These are phyloP conservation scores for Eucalyptus caleyi DNA, from an alignment of 345 rosid species.

Conservation along the genomic window DNA sequence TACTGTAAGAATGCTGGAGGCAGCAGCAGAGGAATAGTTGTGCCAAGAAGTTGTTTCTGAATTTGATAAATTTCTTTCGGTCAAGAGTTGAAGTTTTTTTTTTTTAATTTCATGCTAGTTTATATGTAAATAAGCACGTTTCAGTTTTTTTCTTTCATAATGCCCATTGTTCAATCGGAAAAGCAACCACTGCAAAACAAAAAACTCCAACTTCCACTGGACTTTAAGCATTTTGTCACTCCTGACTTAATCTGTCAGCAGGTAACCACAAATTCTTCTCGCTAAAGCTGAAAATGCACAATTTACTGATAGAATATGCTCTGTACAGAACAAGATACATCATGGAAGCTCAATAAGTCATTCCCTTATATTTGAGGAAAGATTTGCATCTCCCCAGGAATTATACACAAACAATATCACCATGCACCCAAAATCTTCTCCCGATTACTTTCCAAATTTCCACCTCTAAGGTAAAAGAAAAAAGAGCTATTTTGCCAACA, in stretches of 20 bases:
- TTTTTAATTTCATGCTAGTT: not conserved
- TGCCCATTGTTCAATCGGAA: not conserved
- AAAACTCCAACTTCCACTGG: not conserved
- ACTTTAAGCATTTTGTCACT: not conserved
- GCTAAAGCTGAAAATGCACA: not conserved
- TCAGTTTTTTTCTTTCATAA: not conserved
- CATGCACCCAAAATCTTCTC: not conserved
- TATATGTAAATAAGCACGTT: not conserved
- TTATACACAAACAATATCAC: not conserved
- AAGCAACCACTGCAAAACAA: not conserved
- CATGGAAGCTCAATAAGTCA: not conserved
- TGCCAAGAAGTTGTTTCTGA: slow-evolving; percentile 10
- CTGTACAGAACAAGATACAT: not conserved
- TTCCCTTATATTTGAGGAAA: not conserved
- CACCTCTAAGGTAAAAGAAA: not conserved
- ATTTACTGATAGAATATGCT: not conserved
- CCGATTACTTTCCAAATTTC: not conserved
- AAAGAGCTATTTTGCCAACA: not conserved
- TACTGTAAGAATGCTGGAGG: slow-evolving; percentile 11
- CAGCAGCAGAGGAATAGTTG: slow-evolving; percentile 1
- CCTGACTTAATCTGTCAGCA: not conserved
- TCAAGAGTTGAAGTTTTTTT: not conserved
- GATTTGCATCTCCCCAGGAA: not conserved
- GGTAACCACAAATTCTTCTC: not conserved
- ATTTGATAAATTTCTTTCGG: not conserved